Evolutionary conservation across 1,284 basidiomycete genomes (phyloP).

Genomic region (Pisolithus thermaeus): DNA sequence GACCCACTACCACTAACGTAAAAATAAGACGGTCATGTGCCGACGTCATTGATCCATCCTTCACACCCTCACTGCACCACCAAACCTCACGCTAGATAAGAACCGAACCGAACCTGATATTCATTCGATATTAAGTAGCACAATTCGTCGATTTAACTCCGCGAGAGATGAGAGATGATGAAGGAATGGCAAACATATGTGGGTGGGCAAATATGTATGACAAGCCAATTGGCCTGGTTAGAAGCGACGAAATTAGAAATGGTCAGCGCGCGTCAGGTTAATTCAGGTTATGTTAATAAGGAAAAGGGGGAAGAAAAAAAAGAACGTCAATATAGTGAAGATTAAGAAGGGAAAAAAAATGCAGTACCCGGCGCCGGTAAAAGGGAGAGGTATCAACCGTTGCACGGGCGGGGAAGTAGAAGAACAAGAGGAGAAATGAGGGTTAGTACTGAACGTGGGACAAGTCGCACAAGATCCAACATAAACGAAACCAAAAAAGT

Average conservation of each 20-base stretch:
- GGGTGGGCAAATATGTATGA: not conserved
- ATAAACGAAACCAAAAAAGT: slow-evolving; percentile 10
- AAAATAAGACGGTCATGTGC: not conserved
- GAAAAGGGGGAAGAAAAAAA: slow-evolving; percentile 3
- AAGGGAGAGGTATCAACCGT: slow-evolving; percentile 6
- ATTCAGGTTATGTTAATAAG: slow-evolving; percentile 1
- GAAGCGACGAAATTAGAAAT: slow-evolving; percentile 19
- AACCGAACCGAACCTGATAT: not conserved
- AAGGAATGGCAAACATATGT: not conserved
- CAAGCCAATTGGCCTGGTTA: not conserved
- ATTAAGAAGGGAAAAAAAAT: slow-evolving; percentile 1
- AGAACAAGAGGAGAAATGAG: not conserved
- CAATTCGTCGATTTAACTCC: not conserved
- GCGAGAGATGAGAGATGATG: not conserved
- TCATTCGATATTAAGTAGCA: not conserved
- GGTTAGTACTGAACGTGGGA: slow-evolving; percentile 22
- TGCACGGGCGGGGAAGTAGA: not conserved
- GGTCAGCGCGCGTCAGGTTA: slow-evolving; percentile 8
- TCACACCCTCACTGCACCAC: not conserved
- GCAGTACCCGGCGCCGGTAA: slow-evolving; percentile 11
- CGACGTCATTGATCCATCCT: not conserved
- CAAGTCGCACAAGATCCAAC: slow-evolving; percentile 5
- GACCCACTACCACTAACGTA: not conserved
- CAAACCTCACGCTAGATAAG: not conserved
- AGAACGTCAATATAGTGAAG: slow-evolving; percentile 8